Evolutionary conservation across 495 filamentous ascomycete species (phyloP).

Genomic region (Bryoglossum gracile): DNA sequence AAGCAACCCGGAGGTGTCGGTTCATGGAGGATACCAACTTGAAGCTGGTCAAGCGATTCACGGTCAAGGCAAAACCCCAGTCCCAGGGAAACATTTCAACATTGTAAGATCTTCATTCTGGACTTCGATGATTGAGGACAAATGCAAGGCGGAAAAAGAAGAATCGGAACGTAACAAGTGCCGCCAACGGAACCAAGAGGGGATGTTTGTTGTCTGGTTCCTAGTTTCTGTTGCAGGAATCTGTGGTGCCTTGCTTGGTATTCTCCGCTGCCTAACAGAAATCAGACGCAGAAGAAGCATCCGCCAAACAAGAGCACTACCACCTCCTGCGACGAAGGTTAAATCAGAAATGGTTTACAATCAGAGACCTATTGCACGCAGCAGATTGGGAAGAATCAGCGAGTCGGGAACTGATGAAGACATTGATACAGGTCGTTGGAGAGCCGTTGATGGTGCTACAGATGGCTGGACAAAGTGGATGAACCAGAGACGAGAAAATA

Average conservation of each 20-base stretch:
- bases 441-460: slow-evolving; percentile 4
- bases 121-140: no score
- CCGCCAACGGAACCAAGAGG: background rate
- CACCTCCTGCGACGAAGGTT: background rate
- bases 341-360: background rate
- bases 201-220: background rate
- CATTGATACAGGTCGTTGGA: background rate
- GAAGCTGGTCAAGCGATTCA: background rate
- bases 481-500: background rate
- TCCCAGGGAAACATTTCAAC: background rate
- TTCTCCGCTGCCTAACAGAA: background rate
- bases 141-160: no score
- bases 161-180: background rate
- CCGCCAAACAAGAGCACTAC: no score
- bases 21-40: no score
- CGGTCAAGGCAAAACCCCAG: background rate
- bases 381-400: background rate
- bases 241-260: background rate
- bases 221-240: background rate
- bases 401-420: background rate
- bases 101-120: background rate
- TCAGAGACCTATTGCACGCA: background rate
- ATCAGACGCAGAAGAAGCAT: background rate
- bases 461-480: slow-evolving; percentile 7
- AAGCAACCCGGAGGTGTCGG: no score